These are phyloP conservation scores for Domatiomyces catenatus DNA, from an alignment of 2,329 filamentous ascomycete genomes.

Conservation along the genomic window DNA sequence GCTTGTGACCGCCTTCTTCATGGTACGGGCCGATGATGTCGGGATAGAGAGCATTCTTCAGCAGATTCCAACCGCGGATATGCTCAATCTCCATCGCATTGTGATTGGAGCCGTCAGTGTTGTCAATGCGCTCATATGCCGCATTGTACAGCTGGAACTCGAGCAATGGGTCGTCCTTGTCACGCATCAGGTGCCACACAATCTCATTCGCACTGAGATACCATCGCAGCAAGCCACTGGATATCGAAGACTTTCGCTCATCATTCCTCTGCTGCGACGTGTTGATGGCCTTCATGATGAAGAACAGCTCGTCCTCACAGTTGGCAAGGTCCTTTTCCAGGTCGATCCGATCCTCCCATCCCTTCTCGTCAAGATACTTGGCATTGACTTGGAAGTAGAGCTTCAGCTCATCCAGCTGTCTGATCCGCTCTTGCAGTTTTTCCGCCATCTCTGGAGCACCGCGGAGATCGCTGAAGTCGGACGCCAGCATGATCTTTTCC, in stretches of 20 bases:
- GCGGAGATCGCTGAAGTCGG: conserved; percentile 91
- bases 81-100: conserved; percentile 81
- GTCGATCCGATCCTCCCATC: conserved; percentile 80
- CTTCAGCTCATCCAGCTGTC: conserved; percentile 91
- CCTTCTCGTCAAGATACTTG: conserved; percentile 68
- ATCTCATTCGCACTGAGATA: conserved; percentile 90
- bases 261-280: conserved; percentile 78
- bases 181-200: conserved; percentile 88
- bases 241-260: conserved; percentile 52
- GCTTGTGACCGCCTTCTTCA: conserved; percentile 50
- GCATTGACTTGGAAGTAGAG: conserved; percentile 87
- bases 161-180: conserved; percentile 71
- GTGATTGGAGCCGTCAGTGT: conserved; percentile 89
- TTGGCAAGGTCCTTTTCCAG: conserved; percentile 76
- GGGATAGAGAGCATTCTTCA: conserved; percentile 82
- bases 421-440: conserved; percentile 78
- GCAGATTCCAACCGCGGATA: conserved; percentile 74
- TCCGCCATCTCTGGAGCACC: conserved; percentile 88
- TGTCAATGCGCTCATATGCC: conserved; percentile 88
- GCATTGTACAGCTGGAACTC: conserved; percentile 87
- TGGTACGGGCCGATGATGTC: conserved; percentile 88
- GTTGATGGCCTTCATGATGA: conserved; percentile 99
- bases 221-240: conserved; percentile 72
- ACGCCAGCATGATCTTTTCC: conserved; percentile 97
- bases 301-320: conserved; percentile 95